phyloP scores from a whole-genome alignment of 2,329 filamentous ascomycete genomes.

The Drechmeria coniospora region DNA sequence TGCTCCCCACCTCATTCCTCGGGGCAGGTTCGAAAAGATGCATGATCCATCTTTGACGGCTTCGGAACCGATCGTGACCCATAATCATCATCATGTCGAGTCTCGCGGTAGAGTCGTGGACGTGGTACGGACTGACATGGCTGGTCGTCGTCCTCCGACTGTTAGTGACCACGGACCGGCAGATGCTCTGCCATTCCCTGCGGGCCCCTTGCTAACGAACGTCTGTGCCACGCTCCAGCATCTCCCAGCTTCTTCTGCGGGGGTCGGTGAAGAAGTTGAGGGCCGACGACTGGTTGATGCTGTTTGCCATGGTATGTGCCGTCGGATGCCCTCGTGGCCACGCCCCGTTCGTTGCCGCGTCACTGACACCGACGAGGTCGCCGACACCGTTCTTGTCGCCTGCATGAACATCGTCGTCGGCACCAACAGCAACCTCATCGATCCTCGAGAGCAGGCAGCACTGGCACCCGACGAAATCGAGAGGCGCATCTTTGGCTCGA shows the following conservation, averaged over 20 bases:
- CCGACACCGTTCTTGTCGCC: conserved; percentile 39
- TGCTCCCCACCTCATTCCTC: no score
- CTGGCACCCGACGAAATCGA: conserved; percentile 27
- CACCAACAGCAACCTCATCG: conserved; percentile 45
- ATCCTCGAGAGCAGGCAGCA: conserved; percentile 23
- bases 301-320: conserved; percentile 31
- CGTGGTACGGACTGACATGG: conserved; percentile 26
- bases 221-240: conserved; percentile 8
- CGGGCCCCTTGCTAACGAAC: neutral
- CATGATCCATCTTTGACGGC: no score
- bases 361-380: conserved; percentile 14
- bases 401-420: conserved; percentile 37
- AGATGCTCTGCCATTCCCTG: no score
- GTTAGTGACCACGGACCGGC: conserved; percentile 14
- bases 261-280: conserved; percentile 34
- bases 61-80: neutral
- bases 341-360: no score
- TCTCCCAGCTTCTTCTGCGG: conserved; percentile 22
- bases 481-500: conserved; percentile 35
- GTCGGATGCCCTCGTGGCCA: neutral
- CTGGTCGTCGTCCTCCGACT: conserved; percentile 22
- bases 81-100: conserved; percentile 12
- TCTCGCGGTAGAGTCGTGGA: conserved; percentile 25
- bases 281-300: conserved; percentile 39
- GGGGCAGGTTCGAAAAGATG: no score